Evolutionary conservation across 495 filamentous ascomycete species (phyloP), one percentile per base, ranked within the genome.

Genomic region (Aspergillus nidulans): DNA sequence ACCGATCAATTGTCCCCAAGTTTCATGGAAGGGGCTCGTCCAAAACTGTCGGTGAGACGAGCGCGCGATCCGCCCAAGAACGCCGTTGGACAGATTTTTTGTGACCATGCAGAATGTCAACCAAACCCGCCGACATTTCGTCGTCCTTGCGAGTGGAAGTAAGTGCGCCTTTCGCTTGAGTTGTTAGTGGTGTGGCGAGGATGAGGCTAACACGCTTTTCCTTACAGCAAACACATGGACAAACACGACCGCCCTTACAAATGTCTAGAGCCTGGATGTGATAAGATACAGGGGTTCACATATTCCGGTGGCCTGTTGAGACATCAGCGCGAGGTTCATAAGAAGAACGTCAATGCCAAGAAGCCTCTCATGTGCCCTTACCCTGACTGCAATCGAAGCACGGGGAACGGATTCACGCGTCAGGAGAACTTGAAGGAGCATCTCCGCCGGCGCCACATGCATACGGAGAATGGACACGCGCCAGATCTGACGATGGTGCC

Each of bases 221-320:
- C 15, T 5, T 16, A 49, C 56, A 92, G 91, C 55, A 92, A 96
- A 73, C 92, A 97, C 68, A 95, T 95, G 90, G 92, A 97, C 74
- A 97, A 96, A 70, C 92, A 97, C 64, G 89, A 92, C 52, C 79
- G 92, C 16, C 92, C 92, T 0, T 96, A 95, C 72, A 87, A 89
- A 55, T 97, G 92, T 68, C 69, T 70, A 21, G 82, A 87, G 23
- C 77, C 78, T 15, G 84, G 82, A 18, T 97, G 92, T 67, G 89
- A 91, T 57, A 95, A 95, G 59, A 80, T 96, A 0, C 87, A 88
- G 57, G 92, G 92, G 18, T 96, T 97, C 72, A 96, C 92, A 13
- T 97, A 96, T 68, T 89, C 86, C 0, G 92, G 92, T 19, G 92
- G 92, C 9, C 81, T 97, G 2, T 69, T 91, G 8, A 82, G 92